These are phyloP conservation scores for Fraxinus latifolia DNA, from an alignment of 305 asterid genomes.

Conservation along the genomic window DNA sequence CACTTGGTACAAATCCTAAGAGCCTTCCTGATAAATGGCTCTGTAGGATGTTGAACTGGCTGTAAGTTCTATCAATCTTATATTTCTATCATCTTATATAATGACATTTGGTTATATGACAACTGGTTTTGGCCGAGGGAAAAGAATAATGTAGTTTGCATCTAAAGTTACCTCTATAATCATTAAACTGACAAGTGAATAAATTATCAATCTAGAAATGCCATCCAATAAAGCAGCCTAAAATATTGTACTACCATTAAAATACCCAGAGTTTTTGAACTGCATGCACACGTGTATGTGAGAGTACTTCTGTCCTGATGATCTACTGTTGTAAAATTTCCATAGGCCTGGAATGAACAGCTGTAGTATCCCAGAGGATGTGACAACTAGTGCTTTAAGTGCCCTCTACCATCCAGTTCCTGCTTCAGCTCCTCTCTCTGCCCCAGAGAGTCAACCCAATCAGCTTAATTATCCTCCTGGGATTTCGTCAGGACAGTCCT, in stretches of 20 bases:
- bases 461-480: conserved; percentile 40
- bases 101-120: conserved; percentile 22
- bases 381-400: conserved; percentile 72
- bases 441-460: conserved; percentile 45
- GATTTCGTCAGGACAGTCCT: conserved; percentile 35
- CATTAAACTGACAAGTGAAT: neutral
- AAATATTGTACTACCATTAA: neutral
- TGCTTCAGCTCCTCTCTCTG: conserved; percentile 37
- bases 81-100: conserved; percentile 22
- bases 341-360: conserved; percentile 88
- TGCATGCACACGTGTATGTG: neutral
- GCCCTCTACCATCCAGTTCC: conserved; percentile 69
- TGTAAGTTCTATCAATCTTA: conserved; percentile 60
- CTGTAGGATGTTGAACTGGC: conserved; percentile 94
- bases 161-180: neutral
- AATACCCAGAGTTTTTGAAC: neutral
- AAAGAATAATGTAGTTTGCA: neutral
- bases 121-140: conserved; percentile 25
- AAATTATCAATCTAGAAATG: neutral
- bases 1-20: conserved; percentile 72
- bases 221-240: neutral
- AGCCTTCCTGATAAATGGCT: conserved; percentile 89
- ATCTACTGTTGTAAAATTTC: conserved; percentile 28
- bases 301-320: conserved; percentile 24
- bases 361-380: conserved; percentile 75